Percentiles rank a stretch among this genome's conserved stretches.
phyloP scores from a whole-genome alignment of 495 filamentous ascomycete species.

The Aspergillus saccharolyticus region DNA sequence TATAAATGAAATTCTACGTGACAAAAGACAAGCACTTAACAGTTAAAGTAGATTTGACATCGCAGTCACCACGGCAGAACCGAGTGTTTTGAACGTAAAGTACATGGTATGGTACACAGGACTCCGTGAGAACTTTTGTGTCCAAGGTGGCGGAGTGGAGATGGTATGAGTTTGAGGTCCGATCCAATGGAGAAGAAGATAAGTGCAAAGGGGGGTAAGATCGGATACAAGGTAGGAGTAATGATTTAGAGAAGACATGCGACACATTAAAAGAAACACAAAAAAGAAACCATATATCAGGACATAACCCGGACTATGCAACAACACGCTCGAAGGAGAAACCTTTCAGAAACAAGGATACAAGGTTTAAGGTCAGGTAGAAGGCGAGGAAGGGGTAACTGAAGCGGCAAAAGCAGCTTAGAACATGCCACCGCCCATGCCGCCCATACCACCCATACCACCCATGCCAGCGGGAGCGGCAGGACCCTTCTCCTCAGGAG shows the following conservation, averaged over 20 bases:
- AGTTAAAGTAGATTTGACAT: conserved; percentile 15
- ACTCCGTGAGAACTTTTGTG: conserved; percentile 23
- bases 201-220: conserved; percentile 9
- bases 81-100: conserved; percentile 11
- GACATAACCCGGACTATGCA: conserved; percentile 41
- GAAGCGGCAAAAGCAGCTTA: conserved; percentile 26
- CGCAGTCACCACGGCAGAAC: conserved; percentile 2
- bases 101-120: conserved; percentile 29
- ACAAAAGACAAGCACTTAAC: background rate
- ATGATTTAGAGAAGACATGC: conserved; percentile 43
- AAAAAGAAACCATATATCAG: conserved; percentile 27
- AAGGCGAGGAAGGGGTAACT: background rate
- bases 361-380: conserved; percentile 8
- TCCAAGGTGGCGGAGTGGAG: conserved; percentile 24
- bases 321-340: conserved; percentile 34
- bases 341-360: conserved; percentile 21
- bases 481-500: conserved; percentile 82
- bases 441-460: conserved; percentile 70
- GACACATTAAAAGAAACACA: conserved; percentile 32
- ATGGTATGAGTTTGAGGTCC: conserved; percentile 15
- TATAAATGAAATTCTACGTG: background rate
- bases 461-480: conserved; percentile 49
- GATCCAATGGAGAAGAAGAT: conserved; percentile 3
- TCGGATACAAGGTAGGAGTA: conserved; percentile 4
- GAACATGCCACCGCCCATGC: conserved; percentile 50